Evolutionary conservation across 768 basidiomycete species (phyloP), one percentile per base, ranked within the genome.

Genomic region (Termitomyces sp.): DNA sequence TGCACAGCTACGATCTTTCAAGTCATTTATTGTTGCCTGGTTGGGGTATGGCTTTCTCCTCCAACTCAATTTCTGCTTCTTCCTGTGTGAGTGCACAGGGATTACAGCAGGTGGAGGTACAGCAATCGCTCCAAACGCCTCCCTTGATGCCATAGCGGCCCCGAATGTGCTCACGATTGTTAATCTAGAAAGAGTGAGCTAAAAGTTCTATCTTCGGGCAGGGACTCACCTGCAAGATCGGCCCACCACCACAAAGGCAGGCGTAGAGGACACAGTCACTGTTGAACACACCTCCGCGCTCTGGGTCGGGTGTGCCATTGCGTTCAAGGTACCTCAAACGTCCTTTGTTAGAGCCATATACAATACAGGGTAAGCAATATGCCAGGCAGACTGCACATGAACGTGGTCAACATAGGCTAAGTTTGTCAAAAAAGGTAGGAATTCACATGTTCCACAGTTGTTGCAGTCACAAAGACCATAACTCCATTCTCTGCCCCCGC

Each of bases 81-180:
- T 76, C 79, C 65, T 81, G 79, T 0, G 71, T 70, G 53, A 81
- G 69, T 1, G 71, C 74, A 59, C 80, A 82, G 5, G 79, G 70
- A 0, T 47, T 54, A 64, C 79, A 81, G 60, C 65, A 80, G 32
- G 57, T 71, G 5, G 71, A 57, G 5, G 67, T 44, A 18, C 52
- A 55, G 48, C 72, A 79, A 61, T 79, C 79, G 3, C 64, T 66
- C 45, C 65, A 61, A 3, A 59, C 49, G 24, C 64, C 67, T 30
- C 80, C 80, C 13, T 65, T 63, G 52, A 81, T 77, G 27, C 55
- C 55, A 58, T 78, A 77, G 37, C 78, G 74, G 1, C 34, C 22
- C 44, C 79, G 75, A 45, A 73, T 53, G 18, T 64, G 64, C 5
- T 14, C 32, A 3, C 48, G 53, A 34, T 30, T 42, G 14, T 14